Evolutionary conservation across 352 stramenopile species (phyloP).

Genomic region (Elongisporangium prolatum): DNA sequence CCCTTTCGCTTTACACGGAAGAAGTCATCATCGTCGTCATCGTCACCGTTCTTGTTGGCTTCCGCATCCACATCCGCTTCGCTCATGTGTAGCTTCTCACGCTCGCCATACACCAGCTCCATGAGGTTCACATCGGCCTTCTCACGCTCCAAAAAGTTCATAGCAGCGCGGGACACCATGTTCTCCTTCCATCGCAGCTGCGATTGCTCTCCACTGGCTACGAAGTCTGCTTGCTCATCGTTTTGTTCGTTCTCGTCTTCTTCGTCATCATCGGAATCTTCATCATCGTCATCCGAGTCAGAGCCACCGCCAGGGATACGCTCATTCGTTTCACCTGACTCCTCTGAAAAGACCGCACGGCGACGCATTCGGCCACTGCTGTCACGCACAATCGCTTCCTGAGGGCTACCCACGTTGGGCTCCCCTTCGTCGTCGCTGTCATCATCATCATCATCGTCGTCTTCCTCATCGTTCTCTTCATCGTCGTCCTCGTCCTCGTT

Average conservation of each 20-base stretch:
- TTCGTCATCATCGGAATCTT: slow-evolving; percentile 30
- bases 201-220: slow-evolving; percentile 45
- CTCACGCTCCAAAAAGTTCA: slow-evolving; percentile 83
- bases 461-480: slow-evolving; percentile 41
- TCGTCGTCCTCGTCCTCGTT: slow-evolving; percentile 53
- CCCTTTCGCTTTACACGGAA: slow-evolving; percentile 74
- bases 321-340: slow-evolving; percentile 16
- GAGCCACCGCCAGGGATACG: slow-evolving; percentile 14
- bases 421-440: slow-evolving; percentile 34
- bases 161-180: slow-evolving; percentile 75
- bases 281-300: slow-evolving; percentile 42
- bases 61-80: slow-evolving; percentile 67
- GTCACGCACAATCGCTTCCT: slow-evolving; percentile 64
- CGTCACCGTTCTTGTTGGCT: slow-evolving; percentile 25
- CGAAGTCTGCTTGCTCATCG: slow-evolving; percentile 25
- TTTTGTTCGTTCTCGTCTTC: slow-evolving; percentile 43
- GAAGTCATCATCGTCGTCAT: slow-evolving; percentile 70
- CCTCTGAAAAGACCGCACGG: slow-evolving; percentile 74
- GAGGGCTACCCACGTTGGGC: slow-evolving; percentile 53
- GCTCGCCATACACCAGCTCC: slow-evolving; percentile 89
- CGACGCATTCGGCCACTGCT: slow-evolving; percentile 67
- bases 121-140: slow-evolving; percentile 85
- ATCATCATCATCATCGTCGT: slow-evolving; percentile 54
- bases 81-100: slow-evolving; percentile 77
- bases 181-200: slow-evolving; percentile 86